Evolutionary conservation across 1,284 basidiomycete genomes (phyloP).

Genomic region (Coriolopsis trogii): DNA sequence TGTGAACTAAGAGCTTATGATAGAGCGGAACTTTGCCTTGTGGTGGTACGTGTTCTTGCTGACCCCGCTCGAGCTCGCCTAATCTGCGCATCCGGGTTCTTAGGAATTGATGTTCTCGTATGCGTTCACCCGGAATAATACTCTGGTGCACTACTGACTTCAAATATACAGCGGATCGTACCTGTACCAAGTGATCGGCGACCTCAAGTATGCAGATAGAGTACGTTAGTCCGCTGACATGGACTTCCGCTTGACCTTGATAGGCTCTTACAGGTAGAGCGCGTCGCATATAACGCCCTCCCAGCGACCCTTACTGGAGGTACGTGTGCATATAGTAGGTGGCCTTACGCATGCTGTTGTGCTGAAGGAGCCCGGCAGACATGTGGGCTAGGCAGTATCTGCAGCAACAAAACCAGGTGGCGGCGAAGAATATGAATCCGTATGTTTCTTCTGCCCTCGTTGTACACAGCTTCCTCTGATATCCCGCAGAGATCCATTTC

Average conservation of each 20-base stretch:
- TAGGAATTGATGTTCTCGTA: constrained; percentile 64
- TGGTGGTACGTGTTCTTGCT: constrained; percentile 43
- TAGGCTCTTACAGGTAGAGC: constrained; percentile 45
- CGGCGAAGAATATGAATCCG: constrained; percentile 57
- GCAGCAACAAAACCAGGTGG: constrained; percentile 63
- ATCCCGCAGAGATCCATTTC: constrained; percentile 50
- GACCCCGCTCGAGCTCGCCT: too few species aligned
- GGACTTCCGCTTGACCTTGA: neutral
- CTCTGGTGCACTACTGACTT: neutral
- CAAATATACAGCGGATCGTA: constrained; percentile 46
- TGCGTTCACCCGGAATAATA: constrained; percentile 26
- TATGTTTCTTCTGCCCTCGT: constrained; percentile 30
- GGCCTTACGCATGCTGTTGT: too few species aligned
- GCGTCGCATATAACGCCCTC: constrained; percentile 58
- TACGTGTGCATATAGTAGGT: constrained; percentile 17
- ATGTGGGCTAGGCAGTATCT: constrained; percentile 63
- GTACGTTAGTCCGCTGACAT: constrained; percentile 31
- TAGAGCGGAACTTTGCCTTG: constrained; percentile 58
- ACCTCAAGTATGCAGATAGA: constrained; percentile 54
- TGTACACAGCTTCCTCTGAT: neutral
- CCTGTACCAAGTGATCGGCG: constrained; percentile 56
- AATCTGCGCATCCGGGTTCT: too few species aligned
- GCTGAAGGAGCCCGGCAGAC: constrained; percentile 33
- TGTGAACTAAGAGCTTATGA: constrained; percentile 23
- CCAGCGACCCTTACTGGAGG: constrained; percentile 55